Evolutionary conservation across 2,329 filamentous ascomycete species (phyloP), one percentile per base, ranked within the genome.

Genomic region (Dichotomopilus funicola): DNA sequence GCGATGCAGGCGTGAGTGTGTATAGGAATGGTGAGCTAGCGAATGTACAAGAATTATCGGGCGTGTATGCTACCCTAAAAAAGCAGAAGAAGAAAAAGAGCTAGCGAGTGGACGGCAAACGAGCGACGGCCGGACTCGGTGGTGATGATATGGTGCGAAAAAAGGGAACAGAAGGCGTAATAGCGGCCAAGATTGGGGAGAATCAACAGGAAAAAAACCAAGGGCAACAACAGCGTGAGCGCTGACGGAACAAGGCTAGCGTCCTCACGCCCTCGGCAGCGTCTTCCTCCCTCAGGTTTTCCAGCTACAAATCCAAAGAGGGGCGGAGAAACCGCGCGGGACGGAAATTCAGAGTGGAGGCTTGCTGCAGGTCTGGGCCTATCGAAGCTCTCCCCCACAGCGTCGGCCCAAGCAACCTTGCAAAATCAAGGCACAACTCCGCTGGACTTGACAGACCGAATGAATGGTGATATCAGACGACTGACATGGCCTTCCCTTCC

Each of bases 371-470:
- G 52, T 53, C 43, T 53, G 53, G 56, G 34, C 57, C 55, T 56
- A 56, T 58, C 19, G 46, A 47, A 57, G 52, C 53, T 27, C 31
- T 43, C 49, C 47, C 52, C 41, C 40, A 31, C 35, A 34, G 49
- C 49, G 37, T 43, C 45, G 19, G 19, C 45, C 31, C 38, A 37
- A 41, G 48, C 49, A 53, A 51, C 41, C 52, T 37, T 33, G 37
- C 54, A 58, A 59, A 61, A 58, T 48, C 57, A 59, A 55, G 57
- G 55, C 51, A 58, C 56, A 54, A 49, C 37, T n/a, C 35, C 41
- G 12, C 33, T 13, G 31, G 51, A 38, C 45, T 50, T 8, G 37
- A 38, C 40, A 6, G 40, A 6, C 11, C 19, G 13, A n/a, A 11
- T 13, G 38, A 51, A 53, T 51, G 49, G 48, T 61, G 59, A 51